These are phyloP conservation scores for Vitis labrusca DNA, from an alignment of 164 flowering plant species.

Conservation along the genomic window DNA sequence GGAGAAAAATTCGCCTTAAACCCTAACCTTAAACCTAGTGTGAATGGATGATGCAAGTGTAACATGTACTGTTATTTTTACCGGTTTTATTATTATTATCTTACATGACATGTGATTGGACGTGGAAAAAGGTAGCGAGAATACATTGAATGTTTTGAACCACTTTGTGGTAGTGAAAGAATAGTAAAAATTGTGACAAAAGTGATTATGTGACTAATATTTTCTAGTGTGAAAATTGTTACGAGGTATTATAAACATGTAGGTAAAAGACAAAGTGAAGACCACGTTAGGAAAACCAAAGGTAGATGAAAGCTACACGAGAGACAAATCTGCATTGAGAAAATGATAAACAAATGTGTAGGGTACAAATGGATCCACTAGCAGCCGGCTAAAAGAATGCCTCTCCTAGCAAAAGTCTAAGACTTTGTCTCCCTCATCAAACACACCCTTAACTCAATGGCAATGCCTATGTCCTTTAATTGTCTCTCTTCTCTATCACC, in stretches of 20 bases:
- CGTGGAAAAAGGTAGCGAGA: too few relatives aligned
- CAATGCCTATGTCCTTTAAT: constrained; percentile 20
- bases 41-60: too few relatives aligned
- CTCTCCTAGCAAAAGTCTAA: constrained; percentile 14
- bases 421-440: constrained; percentile 12
- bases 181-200: too few relatives aligned
- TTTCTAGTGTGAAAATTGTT: neutral
- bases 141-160: too few relatives aligned
- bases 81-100: too few relatives aligned
- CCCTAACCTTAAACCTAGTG: too few relatives aligned
- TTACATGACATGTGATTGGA: too few relatives aligned
- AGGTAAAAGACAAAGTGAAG: neutral
- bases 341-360: neutral
- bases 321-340: neutral
- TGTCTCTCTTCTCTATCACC: constrained; percentile 14
- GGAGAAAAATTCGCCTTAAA: too few relatives aligned
- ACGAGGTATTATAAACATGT: too few relatives aligned
- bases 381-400: constrained; percentile 16
- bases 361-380: constrained; percentile 3
- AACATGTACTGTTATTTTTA: too few relatives aligned
- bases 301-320: constrained; percentile 14
- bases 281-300: constrained; percentile 10
- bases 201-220: neutral
- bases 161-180: too few relatives aligned
- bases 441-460: neutral